These are phyloP conservation scores for Blakeslea trispora DNA, from an alignment of 371 early-diverging fungal genomes.

Conservation along the genomic window DNA sequence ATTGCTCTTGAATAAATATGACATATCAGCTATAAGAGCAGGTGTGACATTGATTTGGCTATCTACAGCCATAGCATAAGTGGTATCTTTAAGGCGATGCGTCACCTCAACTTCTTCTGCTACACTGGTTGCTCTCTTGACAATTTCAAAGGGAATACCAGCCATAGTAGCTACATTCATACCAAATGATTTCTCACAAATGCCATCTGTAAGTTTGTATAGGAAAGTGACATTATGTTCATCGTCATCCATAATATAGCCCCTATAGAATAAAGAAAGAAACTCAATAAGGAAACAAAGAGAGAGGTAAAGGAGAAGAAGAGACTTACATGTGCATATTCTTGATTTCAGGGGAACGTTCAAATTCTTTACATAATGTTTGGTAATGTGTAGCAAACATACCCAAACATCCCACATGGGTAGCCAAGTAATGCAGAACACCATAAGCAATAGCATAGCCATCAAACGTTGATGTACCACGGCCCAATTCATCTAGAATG, in stretches of 20 bases:
- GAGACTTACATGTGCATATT: constrained; percentile 65
- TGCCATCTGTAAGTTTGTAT: constrained; percentile 89
- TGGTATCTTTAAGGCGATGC: constrained; percentile 43
- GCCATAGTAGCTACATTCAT: constrained; percentile 98
- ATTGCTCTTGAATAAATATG: constrained; percentile 9
- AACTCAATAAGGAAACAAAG: constrained; percentile 42
- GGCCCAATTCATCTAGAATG: constrained; percentile 99
- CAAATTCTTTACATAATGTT: constrained; percentile 84
- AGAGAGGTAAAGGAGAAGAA: constrained; percentile 17
- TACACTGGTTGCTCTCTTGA: constrained; percentile 66
- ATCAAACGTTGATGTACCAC: constrained; percentile 99
- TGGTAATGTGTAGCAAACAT: constrained; percentile 99
- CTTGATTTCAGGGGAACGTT: constrained; percentile 59
- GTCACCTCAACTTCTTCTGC: constrained; percentile 73
- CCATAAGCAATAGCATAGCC: constrained; percentile 98
- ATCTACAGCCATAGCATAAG: constrained; percentile 13
- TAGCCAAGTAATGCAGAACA: constrained; percentile 87
- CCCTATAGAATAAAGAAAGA: constrained; percentile 47
- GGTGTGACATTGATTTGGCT: constrained; percentile 12
- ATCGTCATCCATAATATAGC: constrained; percentile 81
- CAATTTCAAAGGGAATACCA: constrained; percentile 75
- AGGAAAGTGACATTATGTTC: constrained; percentile 93
- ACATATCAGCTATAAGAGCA: constrained; percentile 20
- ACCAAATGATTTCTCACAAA: constrained; percentile 82
- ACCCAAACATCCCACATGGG: constrained; percentile 85